A percentile compares a stretch with the other conserved stretches of the same genome.
phyloP scores from a whole-genome alignment of 2,329 filamentous ascomycete species.

The Mariannaea sp. region DNA sequence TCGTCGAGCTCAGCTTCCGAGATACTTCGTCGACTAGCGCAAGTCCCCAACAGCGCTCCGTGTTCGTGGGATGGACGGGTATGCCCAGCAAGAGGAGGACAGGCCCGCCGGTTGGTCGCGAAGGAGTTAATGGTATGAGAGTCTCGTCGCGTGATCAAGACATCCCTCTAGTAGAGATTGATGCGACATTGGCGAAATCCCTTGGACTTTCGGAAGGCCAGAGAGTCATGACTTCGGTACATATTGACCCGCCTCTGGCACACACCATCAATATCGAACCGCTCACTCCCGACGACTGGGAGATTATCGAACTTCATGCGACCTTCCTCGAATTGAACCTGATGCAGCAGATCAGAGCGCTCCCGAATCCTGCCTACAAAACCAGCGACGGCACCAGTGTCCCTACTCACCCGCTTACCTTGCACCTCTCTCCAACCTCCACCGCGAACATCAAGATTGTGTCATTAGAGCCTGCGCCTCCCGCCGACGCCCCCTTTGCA shows the following conservation, averaged over 20 bases:
- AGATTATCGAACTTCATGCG: constrained; percentile 97
- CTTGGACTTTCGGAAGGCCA: constrained; percentile 81
- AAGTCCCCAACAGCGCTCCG: constrained; percentile 63
- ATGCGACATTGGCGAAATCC: constrained; percentile 79
- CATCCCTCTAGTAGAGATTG: constrained; percentile 78
- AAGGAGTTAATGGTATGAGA: constrained; percentile 68
- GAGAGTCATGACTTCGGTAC: constrained; percentile 73
- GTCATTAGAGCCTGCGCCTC: constrained; percentile 75
- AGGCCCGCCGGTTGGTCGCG: constrained; percentile 72
- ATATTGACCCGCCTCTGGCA: constrained; percentile 87
- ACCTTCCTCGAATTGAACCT: constrained; percentile 95
- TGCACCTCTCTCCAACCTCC: constrained; percentile 93
- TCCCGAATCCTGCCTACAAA: constrained; percentile 80
- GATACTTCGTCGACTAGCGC: constrained; percentile 55
- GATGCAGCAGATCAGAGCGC: constrained; percentile 85
- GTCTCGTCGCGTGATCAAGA: constrained; percentile 74
- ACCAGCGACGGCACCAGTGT: constrained; percentile 55
- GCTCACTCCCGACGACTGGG: constrained; percentile 94
- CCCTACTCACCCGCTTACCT: constrained; percentile 77
- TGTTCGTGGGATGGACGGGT: constrained; percentile 95
- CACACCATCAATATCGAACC: constrained; percentile 98
- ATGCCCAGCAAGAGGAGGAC: constrained; percentile 91
- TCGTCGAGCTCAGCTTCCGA: constrained; percentile 84
- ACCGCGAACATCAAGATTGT: constrained; percentile 90
- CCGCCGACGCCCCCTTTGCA: constrained; percentile 75